Percentiles rank a stretch among this genome's conserved stretches.
Conservation (phyloP, 1,284 basidiomycete genomes). For the Sanghuangporus weigelae region DNA sequence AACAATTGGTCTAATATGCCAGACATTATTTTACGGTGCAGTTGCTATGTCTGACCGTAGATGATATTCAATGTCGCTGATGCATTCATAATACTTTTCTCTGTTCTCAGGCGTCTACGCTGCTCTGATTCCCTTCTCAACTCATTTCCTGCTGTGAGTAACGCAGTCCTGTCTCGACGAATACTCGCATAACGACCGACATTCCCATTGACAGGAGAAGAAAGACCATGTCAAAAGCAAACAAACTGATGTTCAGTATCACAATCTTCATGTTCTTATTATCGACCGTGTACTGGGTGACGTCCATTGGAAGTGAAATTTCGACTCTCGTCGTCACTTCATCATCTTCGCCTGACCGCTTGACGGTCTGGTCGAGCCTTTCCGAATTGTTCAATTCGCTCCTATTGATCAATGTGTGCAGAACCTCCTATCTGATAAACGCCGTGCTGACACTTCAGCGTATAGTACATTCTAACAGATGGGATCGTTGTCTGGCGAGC, state of each 20-base stretch:
- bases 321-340: not conserved
- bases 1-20: not conserved
- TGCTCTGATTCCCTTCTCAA: slow-evolving; percentile 2
- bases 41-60: too few species aligned
- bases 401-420: slow-evolving; percentile 1
- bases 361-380: not conserved
- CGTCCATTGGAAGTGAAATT: not conserved
- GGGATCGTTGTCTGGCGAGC: slow-evolving; percentile 6
- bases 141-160: not conserved
- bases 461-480: not conserved
- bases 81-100: not conserved
- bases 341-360: not conserved
- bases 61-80: too few species aligned
- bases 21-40: slow-evolving; percentile 1
- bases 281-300: not conserved
- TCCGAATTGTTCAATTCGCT: not conserved
- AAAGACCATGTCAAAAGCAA: not conserved
- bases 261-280: slow-evolving; percentile 6
- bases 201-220: not conserved
- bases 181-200: not conserved
- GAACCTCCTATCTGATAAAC: not conserved
- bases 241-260: not conserved
- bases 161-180: not conserved
- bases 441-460: not conserved
- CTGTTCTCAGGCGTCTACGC: not conserved